phyloP scores from a whole-genome alignment of 106 monocot species.

The Dioscorea zingiberensis region DNA sequence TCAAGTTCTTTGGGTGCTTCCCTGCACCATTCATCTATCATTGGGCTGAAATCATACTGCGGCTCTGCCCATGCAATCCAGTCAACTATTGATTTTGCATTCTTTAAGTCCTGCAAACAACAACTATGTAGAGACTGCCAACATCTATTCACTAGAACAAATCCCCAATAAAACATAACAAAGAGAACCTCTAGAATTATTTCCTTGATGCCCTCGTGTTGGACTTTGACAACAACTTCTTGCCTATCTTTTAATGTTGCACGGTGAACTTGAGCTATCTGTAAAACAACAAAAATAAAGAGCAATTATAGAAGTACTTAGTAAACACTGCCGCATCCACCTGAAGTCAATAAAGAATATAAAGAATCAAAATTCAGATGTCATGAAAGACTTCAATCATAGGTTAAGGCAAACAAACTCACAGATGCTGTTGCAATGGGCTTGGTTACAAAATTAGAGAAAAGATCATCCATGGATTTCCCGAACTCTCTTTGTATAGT shows the following conservation, averaged over 20 bases:
- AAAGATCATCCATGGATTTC: conserved; percentile 54
- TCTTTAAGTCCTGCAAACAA: conserved; percentile 81
- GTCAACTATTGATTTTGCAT: conserved; percentile 91
- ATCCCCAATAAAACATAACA: conserved; percentile 4
- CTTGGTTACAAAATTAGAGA: conserved; percentile 54
- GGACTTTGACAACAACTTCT: conserved; percentile 94
- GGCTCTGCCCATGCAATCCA: conserved; percentile 99
- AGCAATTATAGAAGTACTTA: background rate
- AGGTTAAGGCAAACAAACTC: conserved; percentile 13
- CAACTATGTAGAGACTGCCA: conserved; percentile 7
- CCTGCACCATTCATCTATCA: conserved; percentile 99
- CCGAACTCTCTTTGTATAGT: conserved; percentile 80
- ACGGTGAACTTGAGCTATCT: conserved; percentile 99
- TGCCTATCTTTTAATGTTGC: conserved; percentile 72
- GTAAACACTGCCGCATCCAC: background rate
- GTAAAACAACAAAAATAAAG: conserved; percentile 7
- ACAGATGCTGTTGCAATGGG: conserved; percentile 99
- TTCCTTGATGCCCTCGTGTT: conserved; percentile 92
- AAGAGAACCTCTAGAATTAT: conserved; percentile 77
- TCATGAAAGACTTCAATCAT: background rate
- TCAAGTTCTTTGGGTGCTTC: conserved; percentile 99
- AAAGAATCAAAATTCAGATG: background rate
- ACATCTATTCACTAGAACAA: background rate
- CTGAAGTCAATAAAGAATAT: background rate
- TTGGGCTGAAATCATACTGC: conserved; percentile 84